These are phyloP conservation scores for Thermochaetoides thermophila DNA, from an alignment of 495 filamentous ascomycete genomes.

Conservation along the genomic window DNA sequence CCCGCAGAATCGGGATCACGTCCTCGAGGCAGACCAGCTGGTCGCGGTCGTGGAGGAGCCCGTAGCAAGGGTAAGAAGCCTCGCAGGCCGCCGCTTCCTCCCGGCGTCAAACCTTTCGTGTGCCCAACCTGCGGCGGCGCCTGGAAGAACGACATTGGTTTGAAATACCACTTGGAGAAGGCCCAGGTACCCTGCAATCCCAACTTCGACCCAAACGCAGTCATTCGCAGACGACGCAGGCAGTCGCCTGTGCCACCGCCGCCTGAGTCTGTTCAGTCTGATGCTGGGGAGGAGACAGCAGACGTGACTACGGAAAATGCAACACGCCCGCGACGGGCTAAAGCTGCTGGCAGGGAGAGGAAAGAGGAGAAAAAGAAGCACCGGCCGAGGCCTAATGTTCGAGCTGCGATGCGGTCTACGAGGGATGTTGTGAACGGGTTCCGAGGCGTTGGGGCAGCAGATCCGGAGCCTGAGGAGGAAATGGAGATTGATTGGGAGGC, in stretches of 20 bases:
- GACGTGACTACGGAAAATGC: no score
- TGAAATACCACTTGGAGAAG: conserved; percentile 38
- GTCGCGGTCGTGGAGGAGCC: conserved; percentile 8
- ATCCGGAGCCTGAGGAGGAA: neutral
- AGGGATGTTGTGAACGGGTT: conserved; percentile 1
- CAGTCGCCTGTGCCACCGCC: conserved; percentile 9
- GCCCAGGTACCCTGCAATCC: conserved; percentile 36
- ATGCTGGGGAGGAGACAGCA: conserved; percentile 23
- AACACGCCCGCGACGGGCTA: no score
- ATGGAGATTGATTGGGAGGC: neutral
- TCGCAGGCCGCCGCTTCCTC: neutral
- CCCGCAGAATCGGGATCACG: neutral
- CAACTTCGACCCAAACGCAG: conserved; percentile 24
- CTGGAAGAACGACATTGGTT: conserved; percentile 38
- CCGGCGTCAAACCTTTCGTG: conserved; percentile 15
- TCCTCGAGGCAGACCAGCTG: conserved; percentile 11
- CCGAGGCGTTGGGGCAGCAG: conserved; percentile 2
- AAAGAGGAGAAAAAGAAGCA: conserved; percentile 1
- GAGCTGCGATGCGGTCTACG: conserved; percentile 4
- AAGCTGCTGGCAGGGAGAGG: conserved; percentile 1
- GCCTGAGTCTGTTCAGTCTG: conserved; percentile 15
- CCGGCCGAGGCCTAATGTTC: neutral
- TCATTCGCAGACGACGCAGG: conserved; percentile 14
- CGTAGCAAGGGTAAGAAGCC: conserved; percentile 8
- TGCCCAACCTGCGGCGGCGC: conserved; percentile 33